phyloP scores from a whole-genome alignment of 192 early-diverging fungal genomes.

The Irineochytrium annulatum region DNA sequence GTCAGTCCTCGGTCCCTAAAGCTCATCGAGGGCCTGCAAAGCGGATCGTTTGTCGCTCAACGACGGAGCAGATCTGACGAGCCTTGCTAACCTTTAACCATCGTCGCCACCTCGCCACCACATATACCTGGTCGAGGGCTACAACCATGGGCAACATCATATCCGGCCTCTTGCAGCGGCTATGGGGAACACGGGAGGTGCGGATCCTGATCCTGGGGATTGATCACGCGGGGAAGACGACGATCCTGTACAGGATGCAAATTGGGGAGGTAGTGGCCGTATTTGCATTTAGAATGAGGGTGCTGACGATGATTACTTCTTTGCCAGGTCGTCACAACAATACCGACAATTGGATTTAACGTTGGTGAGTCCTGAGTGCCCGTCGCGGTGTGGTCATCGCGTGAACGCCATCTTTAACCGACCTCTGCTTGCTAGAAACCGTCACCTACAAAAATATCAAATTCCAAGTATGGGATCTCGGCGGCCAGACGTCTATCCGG shows the following conservation, averaged over 20 bases:
- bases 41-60: no score
- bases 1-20: no score
- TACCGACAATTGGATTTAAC: constrained; percentile 82
- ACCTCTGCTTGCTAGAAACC: constrained; percentile 73
- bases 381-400: no score
- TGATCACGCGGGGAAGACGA: constrained; percentile 96
- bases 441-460: constrained; percentile 96
- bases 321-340: constrained; percentile 83
- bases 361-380: constrained; percentile 52
- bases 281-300: no score
- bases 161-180: constrained; percentile 25
- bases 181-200: constrained; percentile 90
- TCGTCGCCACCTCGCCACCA: no score
- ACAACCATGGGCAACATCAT: constrained; percentile 12
- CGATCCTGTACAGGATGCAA: constrained; percentile 92
- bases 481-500: constrained; percentile 83
- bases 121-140: no score
- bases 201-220: constrained; percentile 95
- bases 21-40: no score
- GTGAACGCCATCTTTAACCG: no score
- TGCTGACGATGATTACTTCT: no score
- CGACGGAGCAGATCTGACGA: no score
- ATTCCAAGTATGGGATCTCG: constrained; percentile 98
- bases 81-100: no score
- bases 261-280: constrained; percentile 98